Evolutionary conservation across 169 alveolate species (phyloP).

Genomic region (Plasmodium gaboni): DNA sequence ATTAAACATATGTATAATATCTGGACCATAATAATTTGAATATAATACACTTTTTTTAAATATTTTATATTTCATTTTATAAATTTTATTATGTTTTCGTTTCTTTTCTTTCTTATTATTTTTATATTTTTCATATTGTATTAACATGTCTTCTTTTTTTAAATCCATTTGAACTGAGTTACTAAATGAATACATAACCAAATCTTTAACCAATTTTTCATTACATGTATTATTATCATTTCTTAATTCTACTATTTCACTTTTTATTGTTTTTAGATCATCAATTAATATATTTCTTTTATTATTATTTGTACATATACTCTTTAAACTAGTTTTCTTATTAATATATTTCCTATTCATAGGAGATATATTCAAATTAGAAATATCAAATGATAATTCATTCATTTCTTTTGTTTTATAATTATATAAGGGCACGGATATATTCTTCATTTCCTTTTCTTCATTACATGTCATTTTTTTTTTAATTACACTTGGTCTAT

Average conservation of each 20-base stretch:
- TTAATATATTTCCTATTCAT: not conserved
- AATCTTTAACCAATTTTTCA: not conserved
- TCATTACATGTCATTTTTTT: too few relatives aligned
- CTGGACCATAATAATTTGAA: constrained; percentile 25
- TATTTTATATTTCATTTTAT: constrained; percentile 18
- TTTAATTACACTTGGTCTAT: too few relatives aligned
- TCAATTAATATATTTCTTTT: not conserved
- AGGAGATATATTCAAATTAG: too few relatives aligned
- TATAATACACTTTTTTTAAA: constrained; percentile 61
- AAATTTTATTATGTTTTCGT: constrained; percentile 11
- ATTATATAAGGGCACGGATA: too few relatives aligned
- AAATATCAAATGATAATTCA: too few relatives aligned
- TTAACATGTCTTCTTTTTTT: constrained; percentile 25
- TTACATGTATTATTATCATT: not conserved
- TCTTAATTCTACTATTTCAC: not conserved
- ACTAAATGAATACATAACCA: not conserved
- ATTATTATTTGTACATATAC: not conserved
- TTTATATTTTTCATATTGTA: constrained; percentile 53
- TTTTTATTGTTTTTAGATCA: not conserved
- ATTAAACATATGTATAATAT: constrained; percentile 18
- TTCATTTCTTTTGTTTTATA: too few relatives aligned
- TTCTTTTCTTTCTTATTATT: constrained; percentile 24
- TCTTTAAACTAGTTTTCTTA: not conserved
- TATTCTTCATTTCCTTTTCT: too few relatives aligned
- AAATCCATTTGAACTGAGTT: constrained; percentile 17